phyloP scores from a whole-genome alignment of 768 basidiomycete genomes.

The Chalciporus chontae region DNA sequence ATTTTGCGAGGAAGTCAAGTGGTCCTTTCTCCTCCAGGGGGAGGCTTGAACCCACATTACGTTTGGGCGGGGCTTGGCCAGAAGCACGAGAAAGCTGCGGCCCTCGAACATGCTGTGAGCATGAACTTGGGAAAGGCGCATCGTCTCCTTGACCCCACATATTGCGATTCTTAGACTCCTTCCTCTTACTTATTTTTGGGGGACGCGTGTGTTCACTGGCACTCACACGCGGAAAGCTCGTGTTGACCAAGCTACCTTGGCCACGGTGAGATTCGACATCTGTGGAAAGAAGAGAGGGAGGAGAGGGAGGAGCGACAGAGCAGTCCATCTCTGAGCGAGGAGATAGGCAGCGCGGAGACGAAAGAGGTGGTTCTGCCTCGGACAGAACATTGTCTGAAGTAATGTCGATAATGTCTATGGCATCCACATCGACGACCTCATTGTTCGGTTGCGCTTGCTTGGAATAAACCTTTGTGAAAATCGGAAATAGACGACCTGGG shows the following conservation, averaged over 20 bases:
- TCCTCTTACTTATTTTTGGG: constrained; percentile 4
- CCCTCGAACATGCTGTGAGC: constrained; percentile 61
- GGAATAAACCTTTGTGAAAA: constrained; percentile 17
- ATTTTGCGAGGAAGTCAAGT: constrained; percentile 19
- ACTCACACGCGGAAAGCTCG: constrained; percentile 7
- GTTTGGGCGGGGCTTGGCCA: constrained; percentile 10
- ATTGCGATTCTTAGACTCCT: constrained; percentile 1
- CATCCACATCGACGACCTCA: constrained; percentile 12
- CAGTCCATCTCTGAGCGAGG: constrained; percentile 8
- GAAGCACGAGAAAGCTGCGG: constrained; percentile 40
- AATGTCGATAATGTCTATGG: constrained; percentile 18
- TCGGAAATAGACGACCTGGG: constrained; percentile 25
- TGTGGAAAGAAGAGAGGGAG: background rate
- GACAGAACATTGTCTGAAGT: constrained; percentile 15
- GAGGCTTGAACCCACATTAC: background rate
- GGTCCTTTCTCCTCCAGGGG: constrained; percentile 6
- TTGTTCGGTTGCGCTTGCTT: constrained; percentile 2
- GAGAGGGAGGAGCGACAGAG: constrained; percentile 6
- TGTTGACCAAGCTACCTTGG: constrained; percentile 1
- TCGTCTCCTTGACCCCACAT: constrained; percentile 2
- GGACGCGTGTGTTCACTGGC: background rate
- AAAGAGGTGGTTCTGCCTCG: constrained; percentile 12
- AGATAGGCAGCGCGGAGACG: constrained; percentile 7
- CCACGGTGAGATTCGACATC: background rate
- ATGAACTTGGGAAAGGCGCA: constrained; percentile 47